Percentiles rank a stretch among this genome's conserved stretches.
Evolutionary conservation across 805 yeast species (phyloP).

Genomic region (Hanseniaspora pseudoguilliermondii): DNA sequence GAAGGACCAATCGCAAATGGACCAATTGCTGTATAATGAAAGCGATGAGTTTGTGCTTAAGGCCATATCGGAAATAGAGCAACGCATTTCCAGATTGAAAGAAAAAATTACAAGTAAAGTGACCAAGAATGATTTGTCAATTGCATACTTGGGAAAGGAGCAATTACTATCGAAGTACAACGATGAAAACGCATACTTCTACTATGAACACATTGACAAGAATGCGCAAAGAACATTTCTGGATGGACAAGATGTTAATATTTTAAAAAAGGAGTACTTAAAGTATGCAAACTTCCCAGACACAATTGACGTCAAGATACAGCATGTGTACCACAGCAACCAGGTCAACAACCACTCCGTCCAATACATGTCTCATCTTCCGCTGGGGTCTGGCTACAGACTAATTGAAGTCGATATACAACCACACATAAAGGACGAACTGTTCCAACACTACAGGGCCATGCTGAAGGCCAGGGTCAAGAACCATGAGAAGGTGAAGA

Average conservation of each 20-base stretch:
- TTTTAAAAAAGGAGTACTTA: conserved; percentile 50
- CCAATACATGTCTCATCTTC: conserved; percentile 65
- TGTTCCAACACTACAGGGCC: conserved; percentile 3
- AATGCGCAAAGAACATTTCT: conserved; percentile 54
- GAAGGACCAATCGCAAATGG: conserved; percentile 39
- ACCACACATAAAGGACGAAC: background rate
- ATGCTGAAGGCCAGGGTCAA: conserved; percentile 2
- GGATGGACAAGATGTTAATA: conserved; percentile 67
- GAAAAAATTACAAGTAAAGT: conserved; percentile 18
- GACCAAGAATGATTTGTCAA: conserved; percentile 13
- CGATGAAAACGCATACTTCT: conserved; percentile 44
- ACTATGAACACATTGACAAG: conserved; percentile 66
- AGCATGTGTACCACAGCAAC: conserved; percentile 55
- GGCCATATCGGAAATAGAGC: conserved; percentile 32
- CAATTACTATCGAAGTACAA: conserved; percentile 19
- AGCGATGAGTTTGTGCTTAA: conserved; percentile 40
- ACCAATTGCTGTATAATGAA: conserved; percentile 47
- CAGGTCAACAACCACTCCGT: conserved; percentile 4
- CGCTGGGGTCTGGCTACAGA: conserved; percentile 73
- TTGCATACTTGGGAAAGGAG: conserved; percentile 15
- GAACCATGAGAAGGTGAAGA: conserved; percentile 4
- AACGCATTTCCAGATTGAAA: conserved; percentile 35
- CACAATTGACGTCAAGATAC: conserved; percentile 46
- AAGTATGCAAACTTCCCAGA: conserved; percentile 58
- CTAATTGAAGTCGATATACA: conserved; percentile 79